phyloP scores from a whole-genome alignment of 805 yeast species.

The Tetrapisispora fleetii region DNA sequence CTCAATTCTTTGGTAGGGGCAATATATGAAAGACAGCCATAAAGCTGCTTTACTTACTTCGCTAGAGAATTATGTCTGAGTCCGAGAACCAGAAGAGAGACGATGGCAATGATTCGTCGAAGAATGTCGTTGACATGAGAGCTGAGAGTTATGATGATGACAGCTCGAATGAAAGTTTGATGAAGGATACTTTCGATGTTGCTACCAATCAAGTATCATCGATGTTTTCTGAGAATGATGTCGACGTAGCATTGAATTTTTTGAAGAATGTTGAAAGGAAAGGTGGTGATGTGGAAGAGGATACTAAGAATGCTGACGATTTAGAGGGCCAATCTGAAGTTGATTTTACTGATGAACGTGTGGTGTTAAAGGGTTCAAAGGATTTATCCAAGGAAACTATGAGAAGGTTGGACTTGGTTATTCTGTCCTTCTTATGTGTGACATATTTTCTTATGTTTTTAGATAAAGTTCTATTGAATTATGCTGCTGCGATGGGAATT shows the following conservation, averaged over 20 bases:
- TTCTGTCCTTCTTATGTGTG: conserved; percentile 42
- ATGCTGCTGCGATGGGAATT: conserved; percentile 59
- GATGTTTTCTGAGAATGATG: background rate
- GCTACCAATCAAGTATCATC: background rate
- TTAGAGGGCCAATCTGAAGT: background rate
- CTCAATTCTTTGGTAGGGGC: too few species aligned
- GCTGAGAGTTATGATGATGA: background rate
- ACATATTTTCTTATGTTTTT: conserved; percentile 48
- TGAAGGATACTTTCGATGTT: background rate
- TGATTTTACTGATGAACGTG: background rate
- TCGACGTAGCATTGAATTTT: conserved; percentile 16
- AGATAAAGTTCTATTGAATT: conserved; percentile 49
- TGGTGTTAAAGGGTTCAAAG: conserved; percentile 19
- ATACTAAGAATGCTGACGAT: background rate
- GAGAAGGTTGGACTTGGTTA: conserved; percentile 38
- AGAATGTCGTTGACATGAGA: background rate
- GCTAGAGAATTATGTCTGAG: background rate
- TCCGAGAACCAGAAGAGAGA: background rate
- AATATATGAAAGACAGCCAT: too few species aligned
- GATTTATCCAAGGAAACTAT: conserved; percentile 14
- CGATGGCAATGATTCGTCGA: background rate
- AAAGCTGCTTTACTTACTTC: too few species aligned
- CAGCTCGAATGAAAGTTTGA: background rate
- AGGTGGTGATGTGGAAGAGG: background rate
- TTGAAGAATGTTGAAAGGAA: conserved; percentile 6